Base-by-base conservation (phyloP, 1,284 basidiomycete genomes). In the Ceratorhiza oryzae-sativae region DNA sequence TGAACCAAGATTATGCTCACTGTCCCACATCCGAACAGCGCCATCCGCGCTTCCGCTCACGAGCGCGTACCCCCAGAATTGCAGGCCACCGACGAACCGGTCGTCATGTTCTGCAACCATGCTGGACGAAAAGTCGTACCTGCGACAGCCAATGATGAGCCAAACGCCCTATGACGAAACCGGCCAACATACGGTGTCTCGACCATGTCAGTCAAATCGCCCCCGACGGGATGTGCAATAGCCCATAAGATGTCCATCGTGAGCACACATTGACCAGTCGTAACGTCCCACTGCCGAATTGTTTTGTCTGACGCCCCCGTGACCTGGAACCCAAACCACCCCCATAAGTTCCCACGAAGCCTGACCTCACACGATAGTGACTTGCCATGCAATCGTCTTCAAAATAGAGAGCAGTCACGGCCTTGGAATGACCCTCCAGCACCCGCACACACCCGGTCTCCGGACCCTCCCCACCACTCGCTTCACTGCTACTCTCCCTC, bases 161-260 rank as follows among this genome's bases (percentile, higher is more conserved):
- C 80, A 75, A 86, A 39, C 77, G 84, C 79, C n/a, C 85, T 81
- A 51, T 32, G 15, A 62, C 9, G 15, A 13, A 55, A 36, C 3
- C n/a, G 15, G 13, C 10, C 10, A 8, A 67, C 63, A 8, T 39
- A 67, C 63, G 63, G 63, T 20, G 46, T 13, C 12, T 67, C 63
- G 8, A 68, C 65, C 30, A 55, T 56, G 23, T 58, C 51, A 32
- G 39, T 45, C 3, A 53, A 23, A 30, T 68, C 65, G 39, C 23
- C 15, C 13, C 62, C 62, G 23, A 90, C 86, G 1, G 95, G 90
- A 82, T 99, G 97, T 18, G 94, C 94, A 77, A 99, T 98, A 2
- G 97, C 97, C 97, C 97, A 99, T 20, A 99, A 88, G 74, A 99
- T 97, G 81, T 99, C 97, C 97, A 99, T 99, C 12, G 97, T 97